phyloP scores from a whole-genome alignment of 2,329 filamentous ascomycete species.

The Tolypocladium pustulatum region DNA sequence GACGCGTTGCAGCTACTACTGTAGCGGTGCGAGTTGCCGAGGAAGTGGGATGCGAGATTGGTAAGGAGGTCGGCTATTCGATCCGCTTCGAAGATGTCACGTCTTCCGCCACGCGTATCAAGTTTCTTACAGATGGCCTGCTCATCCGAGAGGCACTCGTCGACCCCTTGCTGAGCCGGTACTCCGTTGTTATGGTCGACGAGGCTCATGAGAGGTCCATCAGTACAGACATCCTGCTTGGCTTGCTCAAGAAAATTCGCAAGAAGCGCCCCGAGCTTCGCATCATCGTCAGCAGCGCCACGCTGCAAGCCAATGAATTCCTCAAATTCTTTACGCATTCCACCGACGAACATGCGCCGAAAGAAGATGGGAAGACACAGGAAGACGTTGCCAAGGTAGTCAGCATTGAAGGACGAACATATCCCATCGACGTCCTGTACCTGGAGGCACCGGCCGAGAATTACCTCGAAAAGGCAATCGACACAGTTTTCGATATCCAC shows the following conservation, averaged over 20 bases:
- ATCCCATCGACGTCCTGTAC: constrained; percentile 81
- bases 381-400: constrained; percentile 45
- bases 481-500: constrained; percentile 83
- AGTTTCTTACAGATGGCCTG: constrained; percentile 90
- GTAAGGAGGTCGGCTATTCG: constrained; percentile 86
- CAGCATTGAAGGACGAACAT: constrained; percentile 77
- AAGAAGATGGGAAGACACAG: constrained; percentile 16
- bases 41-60: constrained; percentile 75
- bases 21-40: constrained; percentile 83
- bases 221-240: constrained; percentile 83
- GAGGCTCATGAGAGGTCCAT: constrained; percentile 92
- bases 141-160: constrained; percentile 86
- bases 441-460: constrained; percentile 69
- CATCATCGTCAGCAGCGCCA: constrained; percentile 88
- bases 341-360: constrained; percentile 22
- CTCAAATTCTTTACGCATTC: constrained; percentile 58
- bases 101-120: constrained; percentile 75
- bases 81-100: constrained; percentile 90
- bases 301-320: constrained; percentile 81
- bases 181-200: constrained; percentile 95
- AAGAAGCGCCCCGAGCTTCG: constrained; percentile 71
- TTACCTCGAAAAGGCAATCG: constrained; percentile 74
- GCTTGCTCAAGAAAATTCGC: constrained; percentile 81
- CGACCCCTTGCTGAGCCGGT: constrained; percentile 80
- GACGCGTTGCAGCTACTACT: constrained; percentile 82